Conservation (phyloP, 129 eudicot genomes). For the Silybum marianum region DNA sequence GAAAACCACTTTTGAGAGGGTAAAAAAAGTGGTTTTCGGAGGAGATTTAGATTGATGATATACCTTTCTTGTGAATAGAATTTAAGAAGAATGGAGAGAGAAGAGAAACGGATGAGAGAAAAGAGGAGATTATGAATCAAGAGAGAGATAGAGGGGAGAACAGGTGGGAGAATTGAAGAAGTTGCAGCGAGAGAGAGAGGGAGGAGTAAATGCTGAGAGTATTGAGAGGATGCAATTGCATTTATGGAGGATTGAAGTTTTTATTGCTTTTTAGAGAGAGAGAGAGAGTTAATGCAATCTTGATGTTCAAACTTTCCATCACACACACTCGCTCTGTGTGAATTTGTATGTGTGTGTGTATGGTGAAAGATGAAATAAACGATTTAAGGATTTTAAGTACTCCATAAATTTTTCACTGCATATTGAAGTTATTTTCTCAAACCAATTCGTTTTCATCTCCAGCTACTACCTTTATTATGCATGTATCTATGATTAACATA, state of each 20-base stretch:
- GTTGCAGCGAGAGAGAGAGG: slow-evolving; percentile 40
- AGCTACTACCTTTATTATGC: slow-evolving; percentile 30
- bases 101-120: slow-evolving; percentile 28
- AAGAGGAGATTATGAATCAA: slow-evolving; percentile 23
- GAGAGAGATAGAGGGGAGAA: slow-evolving; percentile 23
- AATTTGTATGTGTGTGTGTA: neutral
- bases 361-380: slow-evolving; percentile 23
- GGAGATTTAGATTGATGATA: slow-evolving; percentile 21
- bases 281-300: slow-evolving; percentile 32
- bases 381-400: neutral
- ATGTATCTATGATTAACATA: neutral
- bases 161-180: slow-evolving; percentile 41
- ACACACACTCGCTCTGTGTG: slow-evolving; percentile 27
- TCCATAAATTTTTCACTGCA: slow-evolving; percentile 1
- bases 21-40: slow-evolving; percentile 33
- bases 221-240: slow-evolving; percentile 79
- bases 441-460: slow-evolving; percentile 26
- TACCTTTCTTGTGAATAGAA: slow-evolving; percentile 69
- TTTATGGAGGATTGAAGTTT: slow-evolving; percentile 63
- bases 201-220: slow-evolving; percentile 81
- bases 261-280: slow-evolving; percentile 39
- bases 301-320: slow-evolving; percentile 30
- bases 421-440: slow-evolving; percentile 25
- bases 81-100: slow-evolving; percentile 51
- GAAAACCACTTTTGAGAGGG: slow-evolving; percentile 36